Evolutionary conservation across 2,329 filamentous ascomycete genomes (phyloP).

Genomic region (Penicillium frequentans): DNA sequence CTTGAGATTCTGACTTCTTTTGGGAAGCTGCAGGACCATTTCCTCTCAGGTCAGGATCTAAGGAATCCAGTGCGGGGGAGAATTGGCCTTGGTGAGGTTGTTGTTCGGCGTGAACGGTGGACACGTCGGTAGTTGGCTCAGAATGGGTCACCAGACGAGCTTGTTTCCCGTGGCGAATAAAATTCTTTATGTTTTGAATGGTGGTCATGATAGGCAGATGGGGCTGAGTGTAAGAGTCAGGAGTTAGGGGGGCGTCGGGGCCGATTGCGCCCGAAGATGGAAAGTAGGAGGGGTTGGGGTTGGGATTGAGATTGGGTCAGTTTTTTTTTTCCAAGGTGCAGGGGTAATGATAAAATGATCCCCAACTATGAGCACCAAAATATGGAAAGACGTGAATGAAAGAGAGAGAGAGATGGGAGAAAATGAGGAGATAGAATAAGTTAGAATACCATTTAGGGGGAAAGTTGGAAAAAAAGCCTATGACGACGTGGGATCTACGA

Average conservation of each 20-base stretch:
- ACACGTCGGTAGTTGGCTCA: constrained; percentile 63
- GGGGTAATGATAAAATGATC: constrained; percentile 2
- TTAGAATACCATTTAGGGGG: neutral
- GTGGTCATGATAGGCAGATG: constrained; percentile 55
- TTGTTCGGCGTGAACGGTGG: constrained; percentile 64
- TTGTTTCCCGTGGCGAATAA: constrained; percentile 97
- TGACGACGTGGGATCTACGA: constrained; percentile 4
- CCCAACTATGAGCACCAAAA: constrained; percentile 5
- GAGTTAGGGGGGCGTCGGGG: neutral
- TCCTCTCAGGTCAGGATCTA: constrained; percentile 55
- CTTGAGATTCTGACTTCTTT: constrained; percentile 63
- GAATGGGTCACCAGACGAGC: constrained; percentile 68
- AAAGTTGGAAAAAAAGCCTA: constrained; percentile 6
- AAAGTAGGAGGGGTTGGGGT: neutral
- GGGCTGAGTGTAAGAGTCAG: neutral
- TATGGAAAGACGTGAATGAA: constrained; percentile 3
- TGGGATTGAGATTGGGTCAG: neutral
- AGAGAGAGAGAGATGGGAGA: neutral
- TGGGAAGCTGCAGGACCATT: constrained; percentile 65
- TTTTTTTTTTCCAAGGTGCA: neutral
- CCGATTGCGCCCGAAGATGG: neutral
- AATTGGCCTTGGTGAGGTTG: constrained; percentile 51
- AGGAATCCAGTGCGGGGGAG: constrained; percentile 59
- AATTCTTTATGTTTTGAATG: constrained; percentile 97
- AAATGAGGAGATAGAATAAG: neutral